These are phyloP conservation scores for Nicotiana paniculata DNA, from an alignment of 257 asterid species.

Conservation along the genomic window DNA sequence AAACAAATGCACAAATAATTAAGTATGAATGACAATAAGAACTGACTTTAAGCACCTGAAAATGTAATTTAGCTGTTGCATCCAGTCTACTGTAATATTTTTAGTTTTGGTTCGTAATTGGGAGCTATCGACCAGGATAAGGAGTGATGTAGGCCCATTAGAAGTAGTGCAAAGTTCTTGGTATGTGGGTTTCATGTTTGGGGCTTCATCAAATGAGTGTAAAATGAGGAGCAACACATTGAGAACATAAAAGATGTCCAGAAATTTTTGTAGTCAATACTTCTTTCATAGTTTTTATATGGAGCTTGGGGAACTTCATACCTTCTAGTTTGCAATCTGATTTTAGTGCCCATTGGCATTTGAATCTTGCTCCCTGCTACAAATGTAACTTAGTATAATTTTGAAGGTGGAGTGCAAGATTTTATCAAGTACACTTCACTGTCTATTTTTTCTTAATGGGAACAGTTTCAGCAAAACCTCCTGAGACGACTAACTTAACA, in stretches of 20 bases:
- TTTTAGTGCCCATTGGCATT: neutral
- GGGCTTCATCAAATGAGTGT: neutral
- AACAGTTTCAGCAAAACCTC: neutral
- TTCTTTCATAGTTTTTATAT: neutral
- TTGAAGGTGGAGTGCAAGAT: neutral
- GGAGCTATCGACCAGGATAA: neutral
- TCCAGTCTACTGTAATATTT: neutral
- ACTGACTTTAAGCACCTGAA: neutral
- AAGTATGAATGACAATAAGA: neutral
- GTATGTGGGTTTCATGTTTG: neutral
- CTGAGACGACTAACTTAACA: neutral
- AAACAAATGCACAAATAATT: neutral
- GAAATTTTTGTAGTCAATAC: neutral
- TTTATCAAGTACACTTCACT: neutral
- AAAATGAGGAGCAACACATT: neutral
- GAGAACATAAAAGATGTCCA: slow-evolving; percentile 2
- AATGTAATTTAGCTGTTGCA: neutral
- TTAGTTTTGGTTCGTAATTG: neutral
- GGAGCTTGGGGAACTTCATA: neutral
- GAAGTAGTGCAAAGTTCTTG: neutral
- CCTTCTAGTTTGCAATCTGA: neutral
- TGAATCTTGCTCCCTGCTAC: neutral
- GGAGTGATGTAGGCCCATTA: neutral
- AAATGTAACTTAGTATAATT: neutral
- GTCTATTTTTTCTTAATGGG: neutral